phyloP scores from a whole-genome alignment of 768 basidiomycete species.

The Phanerochaete sordida region DNA sequence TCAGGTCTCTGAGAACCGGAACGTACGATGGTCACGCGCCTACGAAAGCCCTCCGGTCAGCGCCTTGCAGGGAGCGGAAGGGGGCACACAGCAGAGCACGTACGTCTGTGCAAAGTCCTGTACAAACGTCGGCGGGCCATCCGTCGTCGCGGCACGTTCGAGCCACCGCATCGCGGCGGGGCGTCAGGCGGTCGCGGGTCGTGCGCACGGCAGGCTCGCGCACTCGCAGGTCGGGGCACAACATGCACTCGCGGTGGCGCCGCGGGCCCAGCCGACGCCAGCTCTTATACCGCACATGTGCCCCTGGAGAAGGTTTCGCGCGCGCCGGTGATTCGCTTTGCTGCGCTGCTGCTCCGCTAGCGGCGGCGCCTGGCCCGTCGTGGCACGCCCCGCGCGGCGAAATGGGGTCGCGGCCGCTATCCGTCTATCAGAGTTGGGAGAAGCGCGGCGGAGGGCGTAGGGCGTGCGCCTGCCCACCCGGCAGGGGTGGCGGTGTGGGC shows the following conservation, averaged over 20 bases:
- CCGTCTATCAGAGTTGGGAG: not conserved
- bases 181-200: not conserved
- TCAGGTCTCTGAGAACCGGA: not conserved
- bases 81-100: not conserved
- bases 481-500: not conserved
- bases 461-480: not conserved
- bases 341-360: too few relatives aligned
- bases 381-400: too few relatives aligned
- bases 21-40: conserved; percentile 11
- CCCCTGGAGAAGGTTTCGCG: not conserved
- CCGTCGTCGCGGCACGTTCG: not conserved
- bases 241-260: not conserved
- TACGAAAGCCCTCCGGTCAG: not conserved
- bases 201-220: not conserved
- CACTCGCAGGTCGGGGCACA: not conserved
- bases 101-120: conserved; percentile 10
- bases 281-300: not conserved
- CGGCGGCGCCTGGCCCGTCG: too few relatives aligned
- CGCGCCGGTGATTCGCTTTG: too few relatives aligned
- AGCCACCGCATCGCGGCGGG: not conserved
- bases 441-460: not conserved
- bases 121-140: not conserved
- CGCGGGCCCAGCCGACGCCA: not conserved
- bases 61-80: not conserved
- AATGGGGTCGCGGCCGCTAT: not conserved